phyloP scores from a whole-genome alignment of 106 monocot species.

The Dioscorea dumetorum region DNA sequence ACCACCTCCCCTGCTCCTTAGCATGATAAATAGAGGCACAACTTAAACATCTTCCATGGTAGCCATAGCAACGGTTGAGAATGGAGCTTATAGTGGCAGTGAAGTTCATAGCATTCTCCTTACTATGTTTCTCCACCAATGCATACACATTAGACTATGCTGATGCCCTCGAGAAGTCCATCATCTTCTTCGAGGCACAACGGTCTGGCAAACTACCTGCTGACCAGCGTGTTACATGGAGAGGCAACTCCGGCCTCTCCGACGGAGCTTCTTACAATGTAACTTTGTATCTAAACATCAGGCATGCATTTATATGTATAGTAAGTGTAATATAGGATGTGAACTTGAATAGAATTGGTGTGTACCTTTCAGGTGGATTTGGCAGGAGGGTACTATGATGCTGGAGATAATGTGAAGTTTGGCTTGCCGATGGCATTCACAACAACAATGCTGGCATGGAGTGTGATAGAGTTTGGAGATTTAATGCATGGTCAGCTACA shows the following conservation, averaged over 20 bases:
- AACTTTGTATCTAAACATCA: too few species aligned
- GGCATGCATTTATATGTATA: too few species aligned
- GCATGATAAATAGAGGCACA: too few species aligned
- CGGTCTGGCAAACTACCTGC: constrained; percentile 68
- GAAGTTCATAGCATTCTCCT: not conserved
- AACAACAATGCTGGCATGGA: constrained; percentile 72
- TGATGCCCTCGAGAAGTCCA: constrained; percentile 66
- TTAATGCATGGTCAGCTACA: constrained; percentile 40
- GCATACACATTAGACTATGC: constrained; percentile 28
- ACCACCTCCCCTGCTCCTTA: too few species aligned
- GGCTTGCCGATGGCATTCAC: constrained; percentile 60
- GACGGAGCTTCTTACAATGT: constrained; percentile 46
- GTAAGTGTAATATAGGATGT: too few species aligned
- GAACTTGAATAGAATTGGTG: not conserved
- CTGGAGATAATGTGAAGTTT: constrained; percentile 55
- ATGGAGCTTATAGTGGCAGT: not conserved
- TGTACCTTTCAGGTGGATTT: constrained; percentile 41
- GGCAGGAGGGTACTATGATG: constrained; percentile 46
- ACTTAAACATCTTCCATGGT: constrained; percentile 23
- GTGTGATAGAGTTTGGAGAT: constrained; percentile 58
- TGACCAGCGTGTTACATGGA: constrained; percentile 47
- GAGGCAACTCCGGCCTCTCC: constrained; percentile 55
- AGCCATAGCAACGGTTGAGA: too few species aligned
- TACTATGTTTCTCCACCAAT: not conserved
- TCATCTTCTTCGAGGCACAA: constrained; percentile 79